Evolutionary conservation across 2,329 filamentous ascomycete species (phyloP), one percentile per base, ranked within the genome.

Genomic region (Truncatella angustata): DNA sequence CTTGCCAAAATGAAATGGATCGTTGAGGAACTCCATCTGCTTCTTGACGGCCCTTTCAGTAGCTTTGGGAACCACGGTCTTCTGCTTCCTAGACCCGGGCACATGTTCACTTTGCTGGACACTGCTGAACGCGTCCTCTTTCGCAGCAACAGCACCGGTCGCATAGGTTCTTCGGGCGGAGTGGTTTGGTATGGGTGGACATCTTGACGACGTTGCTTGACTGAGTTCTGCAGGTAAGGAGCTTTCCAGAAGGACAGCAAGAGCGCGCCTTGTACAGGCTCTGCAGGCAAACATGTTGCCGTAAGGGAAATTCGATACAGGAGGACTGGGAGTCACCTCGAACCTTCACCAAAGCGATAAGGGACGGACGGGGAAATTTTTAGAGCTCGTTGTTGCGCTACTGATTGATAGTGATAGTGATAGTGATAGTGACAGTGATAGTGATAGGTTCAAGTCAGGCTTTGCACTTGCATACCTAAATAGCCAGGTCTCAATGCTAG

Each of bases 1-100:
- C 34, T 86, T 73, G 35, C 84, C 86, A 53, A 97, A 79, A 60
- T 87, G 85, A 56, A 86, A 76, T 1, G 89, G 88, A 65, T 97
- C 91, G 16, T 77, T 70, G 52, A 90, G 67, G 68, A 81, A 83
- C 43, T 78, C 66, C 49, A 91, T 65, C 58, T 91, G 84, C 61
- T 77, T 80, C 34, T 73, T 73, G 43, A 75, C 72, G 14, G 65
- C 68, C 49, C 70, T 67, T 51, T 73, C 63, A 12, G 7, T 18
- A 4, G 53, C 47, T 14, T 55, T 51, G 18, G 56, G 72, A 56
- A 59, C 59, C 62, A 40, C 67, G 36, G 44, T 59, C 24, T 58
- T 45, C 5, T 43, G 43, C 10, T 49, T 16, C 24, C 56, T 45
- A 52, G 53, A 52, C 58, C 65, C 50, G 56, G 62, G 20, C 55